Base-by-base conservation (phyloP, 176 grass and related monocot species). In the Musa acuminata region DNA sequence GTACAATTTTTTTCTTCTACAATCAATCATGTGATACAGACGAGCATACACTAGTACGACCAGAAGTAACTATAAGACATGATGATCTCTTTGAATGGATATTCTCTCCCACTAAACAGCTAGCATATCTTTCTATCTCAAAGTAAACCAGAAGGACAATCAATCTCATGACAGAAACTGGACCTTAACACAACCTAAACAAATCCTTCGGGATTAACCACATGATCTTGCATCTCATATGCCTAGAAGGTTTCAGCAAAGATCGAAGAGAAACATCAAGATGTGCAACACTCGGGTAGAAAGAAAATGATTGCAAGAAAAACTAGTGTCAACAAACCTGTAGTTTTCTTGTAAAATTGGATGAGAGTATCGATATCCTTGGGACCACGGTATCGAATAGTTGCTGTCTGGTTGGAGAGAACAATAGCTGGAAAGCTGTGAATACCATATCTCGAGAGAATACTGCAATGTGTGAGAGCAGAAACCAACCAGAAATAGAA, bases 391-490 rank as follows among this genome's bases (percentile, higher is more conserved):
- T 88, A 84, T 23, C 72, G 88, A 69, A 91, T 83, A 79, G 85
- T 88, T 23, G 71, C 54, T 51, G 80, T 84, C 52, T 77, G 75
- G 70, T 86, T 86, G 53, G 78, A 80, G 4, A 95, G 17, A 58
- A 95, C 73, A 82, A 95, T 84, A 78, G 88, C 75, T 69, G 91
- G 91, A 72, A 95, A 88, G 9, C 88, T 78, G 62, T 52, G 88
- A 13, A 95, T 67, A 53, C 91, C 91, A 60, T 91, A 95, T 82
- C 85, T 91, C 84, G 91, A 95, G 77, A 87, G 83, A 76, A 91
- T 79, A 82, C 88, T 95, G 77, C 77, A 87, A 35, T 62, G 48
- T 77, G 74, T 12, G 83, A 20, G 86, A 79, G 51, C 9, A 75
- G 74, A 14, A 78, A 67, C 23, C 16, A 64, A 57, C 7, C 49